Evolutionary conservation across 192 early-diverging fungal genomes (phyloP), one percentile per base, ranked within the genome.

Genomic region (Rhizophagus sp.): DNA sequence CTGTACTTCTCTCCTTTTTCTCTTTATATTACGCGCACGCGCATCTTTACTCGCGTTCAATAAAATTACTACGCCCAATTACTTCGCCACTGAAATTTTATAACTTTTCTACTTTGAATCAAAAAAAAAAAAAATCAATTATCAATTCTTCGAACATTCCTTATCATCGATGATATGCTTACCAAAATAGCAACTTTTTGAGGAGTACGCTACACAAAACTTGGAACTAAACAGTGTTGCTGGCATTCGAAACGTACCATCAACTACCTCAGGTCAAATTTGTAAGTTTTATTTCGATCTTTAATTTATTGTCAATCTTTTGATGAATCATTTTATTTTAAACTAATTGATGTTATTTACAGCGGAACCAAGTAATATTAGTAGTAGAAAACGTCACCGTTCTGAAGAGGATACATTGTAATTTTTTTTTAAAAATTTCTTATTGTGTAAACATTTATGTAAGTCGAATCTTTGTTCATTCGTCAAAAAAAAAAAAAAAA

Each of bases 321-420:
- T 30, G 22, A 57, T 57, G 2, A 25, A 30, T 57, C 12, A 13
- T 61, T 73, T 73, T 8, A 34, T 50, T 73, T 24, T 66, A 33
- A 66, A 30, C 24, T 66, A 19, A 25, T 67, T 15, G 12, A 13
- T 27, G 12, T 25, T 30, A 34, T 67, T 17, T 67, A 25, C 1
- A 49, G 12, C 27, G n/a, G 24, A 49, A 57, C 10, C 30, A 39
- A 30, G 12, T 52, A 25, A 74, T 30, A 74, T 49, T 57, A 25
- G 27, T 4, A 50, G 36, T 41, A 70, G 22, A 24, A 70, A 70
- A 41, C 68, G 68, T 41, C 68, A 70, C 24, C 30, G 68, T 17
- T 41, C 68, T 70, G 68, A 70, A 44, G 68, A 70, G 39, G 68
- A 70, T n/a, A n/a, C 39, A 70, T 70, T 70, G 68, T 70, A 70